Evolutionary conservation across 192 early-diverging fungal species (phyloP), one percentile per base, ranked within the genome.

Genomic region (Backusella morwellensis): DNA sequence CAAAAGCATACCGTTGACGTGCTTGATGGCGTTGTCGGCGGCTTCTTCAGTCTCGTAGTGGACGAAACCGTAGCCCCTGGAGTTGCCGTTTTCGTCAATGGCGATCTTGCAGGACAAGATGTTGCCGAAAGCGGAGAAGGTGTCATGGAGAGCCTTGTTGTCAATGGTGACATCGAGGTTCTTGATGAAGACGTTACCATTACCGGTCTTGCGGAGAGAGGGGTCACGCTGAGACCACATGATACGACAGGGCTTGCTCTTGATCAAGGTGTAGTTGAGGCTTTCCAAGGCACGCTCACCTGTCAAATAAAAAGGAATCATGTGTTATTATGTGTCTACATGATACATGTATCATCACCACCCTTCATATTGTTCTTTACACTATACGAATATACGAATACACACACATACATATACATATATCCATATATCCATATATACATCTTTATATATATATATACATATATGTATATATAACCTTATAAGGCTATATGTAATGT

Each of bases 171-270:
- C 85, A 88, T 98, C 97, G 72, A 99, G 88, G 91, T 99, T 99
- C 92, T 99, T 99, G 90, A 99, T 99, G 87, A 99, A 99, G 82
- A 99, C 96, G 87, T 99, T 99, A 78, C 97, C 97, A 59, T 89
- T 86, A 66, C 97, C 96, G 75, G 89, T 90, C 80, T 93, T 92
- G 86, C 98, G 96, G 81, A 95, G 86, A 70, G 95, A 90, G 23
- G 98, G 98, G 87, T 99, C 97, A 81, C 98, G 94, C 90, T 99
- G 95, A 66, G 96, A 97, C 97, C 97, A 99, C 98, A 99, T 99
- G 88, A 99, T 99, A 79, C 98, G 95, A 88, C 97, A 97, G 70
- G 96, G 89, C 80, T 92, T 92, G 77, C 92, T 95, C 90, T 96
- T 97, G 85, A 99, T 91, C 81, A 91, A 86, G 74, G 94, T 93